phyloP scores from a whole-genome alignment of 164 flowering plant species.

The Euptelea pleiosperma region DNA sequence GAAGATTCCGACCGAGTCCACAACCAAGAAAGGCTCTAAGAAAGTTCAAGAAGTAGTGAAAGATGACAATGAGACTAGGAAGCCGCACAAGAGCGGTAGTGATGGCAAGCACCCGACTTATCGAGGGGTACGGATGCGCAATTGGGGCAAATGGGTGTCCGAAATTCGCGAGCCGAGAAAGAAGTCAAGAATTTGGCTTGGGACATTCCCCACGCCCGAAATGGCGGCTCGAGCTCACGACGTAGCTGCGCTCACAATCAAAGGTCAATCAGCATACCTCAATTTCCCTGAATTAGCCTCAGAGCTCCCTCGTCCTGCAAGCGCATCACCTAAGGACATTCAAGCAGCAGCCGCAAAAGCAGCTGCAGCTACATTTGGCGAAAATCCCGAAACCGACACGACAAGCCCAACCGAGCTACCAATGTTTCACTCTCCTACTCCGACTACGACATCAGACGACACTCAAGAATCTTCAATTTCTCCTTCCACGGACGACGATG shows the following conservation, averaged over 20 bases:
- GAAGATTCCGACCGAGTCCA: too few species aligned
- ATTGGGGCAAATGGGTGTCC: slow-evolving; percentile 68
- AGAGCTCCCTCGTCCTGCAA: slow-evolving; percentile 46
- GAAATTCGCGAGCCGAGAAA: slow-evolving; percentile 61
- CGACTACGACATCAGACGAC: slow-evolving; percentile 12
- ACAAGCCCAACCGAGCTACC: slow-evolving; percentile 3
- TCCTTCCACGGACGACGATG: slow-evolving; percentile 5
- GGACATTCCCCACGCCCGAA: slow-evolving; percentile 54
- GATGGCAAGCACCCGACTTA: slow-evolving; percentile 34
- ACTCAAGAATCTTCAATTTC: slow-evolving; percentile 9
- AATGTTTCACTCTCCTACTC: slow-evolving; percentile 14
- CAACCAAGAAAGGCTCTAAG: background rate
- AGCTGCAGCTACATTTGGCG: slow-evolving; percentile 23
- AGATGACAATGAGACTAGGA: slow-evolving; percentile 10
- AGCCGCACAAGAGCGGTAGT: slow-evolving; percentile 9
- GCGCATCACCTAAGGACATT: slow-evolving; percentile 47
- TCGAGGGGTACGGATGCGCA: slow-evolving; percentile 52
- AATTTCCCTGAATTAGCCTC: slow-evolving; percentile 55
- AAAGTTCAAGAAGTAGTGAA: background rate
- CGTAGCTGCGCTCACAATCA: slow-evolving; percentile 53
- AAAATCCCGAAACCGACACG: slow-evolving; percentile 1
- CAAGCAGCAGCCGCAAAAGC: slow-evolving; percentile 55
- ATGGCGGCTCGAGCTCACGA: slow-evolving; percentile 78
- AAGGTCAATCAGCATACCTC: slow-evolving; percentile 48
- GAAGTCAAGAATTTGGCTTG: slow-evolving; percentile 67